These are phyloP conservation scores for Globisporangium ultimum DNA, from an alignment of 352 stramenopile species.

Conservation along the genomic window DNA sequence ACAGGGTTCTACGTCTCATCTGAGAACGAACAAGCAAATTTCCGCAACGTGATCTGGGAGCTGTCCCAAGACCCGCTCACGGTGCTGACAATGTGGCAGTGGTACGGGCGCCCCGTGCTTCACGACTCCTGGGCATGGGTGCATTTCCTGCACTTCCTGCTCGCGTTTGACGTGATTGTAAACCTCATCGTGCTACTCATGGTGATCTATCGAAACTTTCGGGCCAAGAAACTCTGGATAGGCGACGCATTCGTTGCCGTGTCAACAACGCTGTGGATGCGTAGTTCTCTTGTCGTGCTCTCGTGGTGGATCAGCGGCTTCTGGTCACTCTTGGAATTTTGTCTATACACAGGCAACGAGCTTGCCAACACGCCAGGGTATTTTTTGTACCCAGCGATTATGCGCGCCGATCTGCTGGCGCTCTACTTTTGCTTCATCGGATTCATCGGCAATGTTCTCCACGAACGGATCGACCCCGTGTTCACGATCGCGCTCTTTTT, in stretches of 20 bases:
- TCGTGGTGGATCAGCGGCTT: slow-evolving; percentile 1
- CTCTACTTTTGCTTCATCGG: slow-evolving; percentile 1
- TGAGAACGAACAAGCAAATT: slow-evolving; percentile 12
- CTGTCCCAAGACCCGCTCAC: slow-evolving; percentile 7
- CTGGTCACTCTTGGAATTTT: slow-evolving; percentile 1
- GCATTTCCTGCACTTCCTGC: slow-evolving; percentile 16
- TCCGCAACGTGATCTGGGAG: slow-evolving; percentile 14
- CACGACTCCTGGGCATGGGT: slow-evolving; percentile 23
- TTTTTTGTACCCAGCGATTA: neutral
- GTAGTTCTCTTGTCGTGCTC: neutral
- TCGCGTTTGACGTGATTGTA: slow-evolving; percentile 13
- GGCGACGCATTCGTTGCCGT: slow-evolving; percentile 3
- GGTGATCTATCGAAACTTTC: slow-evolving; percentile 12
- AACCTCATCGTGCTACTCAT: slow-evolving; percentile 12
- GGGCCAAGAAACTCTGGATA: slow-evolving; percentile 6
- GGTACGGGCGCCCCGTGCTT: neutral
- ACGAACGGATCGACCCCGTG: neutral
- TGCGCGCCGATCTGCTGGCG: slow-evolving; percentile 1
- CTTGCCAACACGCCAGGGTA: neutral
- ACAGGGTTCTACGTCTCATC: slow-evolving; percentile 12
- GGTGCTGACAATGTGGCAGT: slow-evolving; percentile 3
- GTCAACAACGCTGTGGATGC: neutral
- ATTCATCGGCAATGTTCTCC: neutral
- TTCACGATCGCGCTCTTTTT: slow-evolving; percentile 1
- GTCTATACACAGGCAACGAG: neutral